Evolutionary conservation across 192 early-diverging fungal genomes (phyloP).

Genomic region (Coemansia sp.): DNA sequence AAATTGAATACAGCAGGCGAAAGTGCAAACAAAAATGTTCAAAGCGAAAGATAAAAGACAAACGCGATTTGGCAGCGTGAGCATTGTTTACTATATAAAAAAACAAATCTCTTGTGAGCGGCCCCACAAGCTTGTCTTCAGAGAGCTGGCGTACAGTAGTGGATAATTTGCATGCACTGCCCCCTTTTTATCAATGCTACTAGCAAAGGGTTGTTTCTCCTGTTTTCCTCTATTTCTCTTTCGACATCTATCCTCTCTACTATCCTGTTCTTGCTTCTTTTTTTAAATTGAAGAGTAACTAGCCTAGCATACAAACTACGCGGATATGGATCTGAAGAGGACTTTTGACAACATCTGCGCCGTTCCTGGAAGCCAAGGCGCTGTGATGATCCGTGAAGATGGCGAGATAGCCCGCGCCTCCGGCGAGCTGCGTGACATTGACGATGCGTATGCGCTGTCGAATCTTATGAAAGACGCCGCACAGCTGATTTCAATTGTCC

Average conservation of each 20-base stretch:
- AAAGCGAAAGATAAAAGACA: background rate
- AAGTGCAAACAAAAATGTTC: background rate
- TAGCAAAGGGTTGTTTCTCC: background rate
- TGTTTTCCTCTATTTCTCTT: background rate
- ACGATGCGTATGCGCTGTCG: constrained; percentile 36
- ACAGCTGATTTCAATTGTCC: constrained; percentile 30
- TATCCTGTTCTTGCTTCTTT: background rate
- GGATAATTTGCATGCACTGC: background rate
- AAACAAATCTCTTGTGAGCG: background rate
- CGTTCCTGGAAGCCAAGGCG: constrained; percentile 41
- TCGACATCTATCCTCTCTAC: background rate
- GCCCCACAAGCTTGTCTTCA: background rate
- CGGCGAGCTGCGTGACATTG: constrained; percentile 24
- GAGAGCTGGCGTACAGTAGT: background rate
- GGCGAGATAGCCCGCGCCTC: constrained; percentile 41
- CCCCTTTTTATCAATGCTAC: background rate
- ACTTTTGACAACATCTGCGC: constrained; percentile 50
- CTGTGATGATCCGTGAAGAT: constrained; percentile 50
- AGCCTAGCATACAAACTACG: too few relatives aligned
- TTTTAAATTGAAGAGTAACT: background rate
- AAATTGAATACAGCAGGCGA: background rate
- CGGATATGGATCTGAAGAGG: constrained; percentile 39
- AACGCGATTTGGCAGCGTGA: background rate
- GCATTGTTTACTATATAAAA: background rate
- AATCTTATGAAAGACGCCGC: constrained; percentile 46